A percentile compares a stretch with the other conserved stretches of the same genome.
Evolutionary conservation across 1,284 basidiomycete species (phyloP).

Genomic region (Golubevia pallescens): DNA sequence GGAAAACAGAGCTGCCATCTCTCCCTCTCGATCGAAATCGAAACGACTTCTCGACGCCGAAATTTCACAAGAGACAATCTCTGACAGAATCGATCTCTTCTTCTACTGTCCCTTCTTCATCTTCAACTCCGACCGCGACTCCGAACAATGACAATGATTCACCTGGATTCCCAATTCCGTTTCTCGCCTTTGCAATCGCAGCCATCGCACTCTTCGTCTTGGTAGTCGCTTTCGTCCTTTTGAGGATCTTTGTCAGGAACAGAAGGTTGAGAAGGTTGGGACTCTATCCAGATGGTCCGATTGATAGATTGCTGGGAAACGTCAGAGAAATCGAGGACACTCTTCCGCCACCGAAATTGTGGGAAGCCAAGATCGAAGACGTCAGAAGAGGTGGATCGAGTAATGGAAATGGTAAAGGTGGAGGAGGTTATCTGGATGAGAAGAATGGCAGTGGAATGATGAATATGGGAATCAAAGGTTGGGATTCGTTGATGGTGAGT

Average conservation of each 20-base stretch:
- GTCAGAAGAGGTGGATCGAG: background rate
- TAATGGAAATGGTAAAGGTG: background rate
- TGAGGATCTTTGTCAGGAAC: slow-evolving; percentile 50
- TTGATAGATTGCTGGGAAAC: slow-evolving; percentile 33
- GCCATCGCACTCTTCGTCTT: slow-evolving; percentile 56
- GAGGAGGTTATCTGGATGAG: slow-evolving; percentile 10
- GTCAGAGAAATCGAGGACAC: slow-evolving; percentile 41
- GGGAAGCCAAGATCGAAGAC: slow-evolving; percentile 46
- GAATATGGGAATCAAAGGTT: slow-evolving; percentile 1
- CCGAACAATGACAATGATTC: slow-evolving; percentile 2
- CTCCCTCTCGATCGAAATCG: background rate
- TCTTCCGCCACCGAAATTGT: slow-evolving; percentile 38
- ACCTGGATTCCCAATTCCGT: slow-evolving; percentile 21
- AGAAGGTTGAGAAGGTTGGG: slow-evolving; percentile 44
- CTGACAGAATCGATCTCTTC: background rate
- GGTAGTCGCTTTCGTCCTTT: slow-evolving; percentile 50
- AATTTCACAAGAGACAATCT: background rate
- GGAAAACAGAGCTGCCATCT: too few species aligned
- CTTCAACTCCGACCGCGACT: background rate
- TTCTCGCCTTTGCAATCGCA: slow-evolving; percentile 37
- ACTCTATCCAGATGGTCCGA: slow-evolving; percentile 31
- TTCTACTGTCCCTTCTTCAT: background rate
- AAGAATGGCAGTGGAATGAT: slow-evolving; percentile 3
- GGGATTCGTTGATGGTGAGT: slow-evolving; percentile 13
- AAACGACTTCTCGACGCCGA: background rate